Percentiles rank a stretch among this genome's conserved stretches.
Evolutionary conservation across 2,329 filamentous ascomycete genomes (phyloP).

Genomic region (Colletotrichum cuscutae): DNA sequence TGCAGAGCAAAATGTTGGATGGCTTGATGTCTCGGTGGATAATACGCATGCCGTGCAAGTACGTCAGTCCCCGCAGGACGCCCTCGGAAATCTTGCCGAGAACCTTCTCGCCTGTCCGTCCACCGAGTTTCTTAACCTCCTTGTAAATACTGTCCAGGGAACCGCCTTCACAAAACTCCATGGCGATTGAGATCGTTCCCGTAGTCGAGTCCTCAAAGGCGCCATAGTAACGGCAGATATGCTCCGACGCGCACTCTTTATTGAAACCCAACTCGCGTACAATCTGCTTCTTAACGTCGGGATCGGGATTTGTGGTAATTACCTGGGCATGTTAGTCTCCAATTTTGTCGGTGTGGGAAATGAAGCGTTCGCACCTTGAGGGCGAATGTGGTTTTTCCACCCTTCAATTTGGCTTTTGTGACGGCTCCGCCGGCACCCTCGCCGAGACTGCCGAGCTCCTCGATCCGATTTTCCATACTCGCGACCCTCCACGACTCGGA

Average conservation of each 20-base stretch:
- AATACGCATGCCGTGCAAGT: slow-evolving; percentile 94
- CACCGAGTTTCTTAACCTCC: slow-evolving; percentile 94
- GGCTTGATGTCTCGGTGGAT: slow-evolving; percentile 99
- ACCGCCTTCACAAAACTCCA: slow-evolving; percentile 99
- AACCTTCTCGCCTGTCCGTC: slow-evolving; percentile 95
- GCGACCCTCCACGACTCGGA: slow-evolving; percentile 96
- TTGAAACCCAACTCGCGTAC: slow-evolving; percentile 97
- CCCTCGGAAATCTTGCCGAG: slow-evolving; percentile 96
- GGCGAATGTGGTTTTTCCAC: slow-evolving; percentile 93
- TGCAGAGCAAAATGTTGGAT: slow-evolving; percentile 93
- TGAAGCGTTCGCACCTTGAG: slow-evolving; percentile 76
- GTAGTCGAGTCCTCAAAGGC: slow-evolving; percentile 97
- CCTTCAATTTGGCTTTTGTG: slow-evolving; percentile 88
- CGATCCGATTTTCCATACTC: slow-evolving; percentile 86
- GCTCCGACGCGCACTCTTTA: slow-evolving; percentile 93
- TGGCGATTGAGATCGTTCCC: slow-evolving; percentile 96
- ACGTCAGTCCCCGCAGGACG: slow-evolving; percentile 91
- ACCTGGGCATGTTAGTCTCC: slow-evolving; percentile 65
- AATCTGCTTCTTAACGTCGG: slow-evolving; percentile 98
- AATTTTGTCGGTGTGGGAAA: slow-evolving; percentile 35
- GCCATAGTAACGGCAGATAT: slow-evolving; percentile 98
- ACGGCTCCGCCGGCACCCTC: slow-evolving; percentile 97
- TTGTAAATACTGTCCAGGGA: slow-evolving; percentile 97
- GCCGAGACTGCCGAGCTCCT: slow-evolving; percentile 88
- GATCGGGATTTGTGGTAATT: slow-evolving; percentile 97